A percentile compares a stretch with the other conserved stretches of the same genome.
Evolutionary conservation across 495 filamentous ascomycete species (phyloP).

Genomic region (Bathelium albidoporum): DNA sequence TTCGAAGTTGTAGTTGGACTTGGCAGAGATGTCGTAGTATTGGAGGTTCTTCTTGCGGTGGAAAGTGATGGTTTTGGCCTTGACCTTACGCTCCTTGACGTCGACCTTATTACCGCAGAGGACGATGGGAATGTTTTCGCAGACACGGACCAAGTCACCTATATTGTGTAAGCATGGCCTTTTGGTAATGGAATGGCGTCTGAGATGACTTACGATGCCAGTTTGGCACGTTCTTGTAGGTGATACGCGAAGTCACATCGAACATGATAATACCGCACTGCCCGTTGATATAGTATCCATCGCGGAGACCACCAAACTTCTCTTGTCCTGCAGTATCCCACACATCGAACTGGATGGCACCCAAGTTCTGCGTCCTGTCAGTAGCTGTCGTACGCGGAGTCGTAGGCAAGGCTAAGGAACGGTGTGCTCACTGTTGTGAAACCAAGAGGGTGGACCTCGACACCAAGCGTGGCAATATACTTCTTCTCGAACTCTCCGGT

Average conservation of each 20-base stretch:
- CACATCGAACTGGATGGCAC: conserved; percentile 95
- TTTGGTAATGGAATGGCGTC: background rate
- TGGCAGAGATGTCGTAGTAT: conserved; percentile 99
- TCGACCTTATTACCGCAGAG: conserved; percentile 99
- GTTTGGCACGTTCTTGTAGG: conserved; percentile 99
- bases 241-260: conserved; percentile 98
- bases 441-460: conserved; percentile 92
- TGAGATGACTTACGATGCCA: conserved; percentile 81
- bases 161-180: conserved; percentile 19
- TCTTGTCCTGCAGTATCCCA: conserved; percentile 99
- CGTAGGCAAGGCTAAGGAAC: conserved; percentile 9
- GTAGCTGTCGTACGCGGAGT: conserved; percentile 17
- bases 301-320: conserved; percentile 99
- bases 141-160: conserved; percentile 99
- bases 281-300: conserved; percentile 99
- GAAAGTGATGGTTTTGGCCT: conserved; percentile 99
- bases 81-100: conserved; percentile 99
- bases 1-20: conserved; percentile 99
- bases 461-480: conserved; percentile 99
- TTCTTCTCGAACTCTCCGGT: conserved; percentile 99
- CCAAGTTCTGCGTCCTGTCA: conserved; percentile 67
- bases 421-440: conserved; percentile 77
- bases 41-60: conserved; percentile 99
- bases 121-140: conserved; percentile 99
- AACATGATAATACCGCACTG: conserved; percentile 99